Evolutionary conservation across 1,139 yeast genomes (phyloP).

Genomic region (Sugiyamaella castrensis): DNA sequence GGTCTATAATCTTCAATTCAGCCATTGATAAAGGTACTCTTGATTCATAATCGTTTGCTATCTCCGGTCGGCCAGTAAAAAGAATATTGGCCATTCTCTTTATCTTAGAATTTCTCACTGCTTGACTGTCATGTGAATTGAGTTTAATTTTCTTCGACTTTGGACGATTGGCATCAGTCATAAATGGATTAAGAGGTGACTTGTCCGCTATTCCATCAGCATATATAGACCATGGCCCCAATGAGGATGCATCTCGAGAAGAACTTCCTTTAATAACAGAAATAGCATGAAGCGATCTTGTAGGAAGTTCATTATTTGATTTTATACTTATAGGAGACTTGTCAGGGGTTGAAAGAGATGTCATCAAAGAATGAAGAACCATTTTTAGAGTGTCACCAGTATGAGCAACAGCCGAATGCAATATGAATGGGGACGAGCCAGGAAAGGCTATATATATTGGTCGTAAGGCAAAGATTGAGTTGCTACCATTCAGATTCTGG

Average conservation of each 20-base stretch:
- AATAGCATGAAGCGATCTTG: slow-evolving; percentile 54
- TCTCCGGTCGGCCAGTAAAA: slow-evolving; percentile 26
- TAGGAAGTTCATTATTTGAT: slow-evolving; percentile 44
- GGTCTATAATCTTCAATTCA: slow-evolving; percentile 44
- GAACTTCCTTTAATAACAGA: slow-evolving; percentile 59
- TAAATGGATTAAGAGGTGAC: slow-evolving; percentile 23
- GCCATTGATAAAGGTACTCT: slow-evolving; percentile 54
- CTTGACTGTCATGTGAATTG: slow-evolving; percentile 2
- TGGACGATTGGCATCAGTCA: neutral
- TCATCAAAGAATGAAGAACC: slow-evolving; percentile 44
- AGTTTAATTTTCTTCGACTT: slow-evolving; percentile 4
- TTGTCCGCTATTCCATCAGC: slow-evolving; percentile 30
- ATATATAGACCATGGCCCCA: slow-evolving; percentile 33
- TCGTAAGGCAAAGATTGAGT: slow-evolving; percentile 49
- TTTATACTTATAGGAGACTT: slow-evolving; percentile 36
- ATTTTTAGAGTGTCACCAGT: slow-evolving; percentile 50
- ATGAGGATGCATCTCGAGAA: slow-evolving; percentile 25
- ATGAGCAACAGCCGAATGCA: slow-evolving; percentile 50
- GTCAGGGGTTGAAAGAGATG: slow-evolving; percentile 48
- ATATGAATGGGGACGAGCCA: slow-evolving; percentile 59
- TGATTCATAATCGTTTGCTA: slow-evolving; percentile 29
- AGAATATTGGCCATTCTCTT: slow-evolving; percentile 30
- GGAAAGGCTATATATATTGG: slow-evolving; percentile 70
- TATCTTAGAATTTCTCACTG: slow-evolving; percentile 14
- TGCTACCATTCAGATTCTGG: slow-evolving; percentile 18